phyloP scores from a whole-genome alignment of 495 filamentous ascomycete genomes.

The Mytilinidion resinicola region DNA sequence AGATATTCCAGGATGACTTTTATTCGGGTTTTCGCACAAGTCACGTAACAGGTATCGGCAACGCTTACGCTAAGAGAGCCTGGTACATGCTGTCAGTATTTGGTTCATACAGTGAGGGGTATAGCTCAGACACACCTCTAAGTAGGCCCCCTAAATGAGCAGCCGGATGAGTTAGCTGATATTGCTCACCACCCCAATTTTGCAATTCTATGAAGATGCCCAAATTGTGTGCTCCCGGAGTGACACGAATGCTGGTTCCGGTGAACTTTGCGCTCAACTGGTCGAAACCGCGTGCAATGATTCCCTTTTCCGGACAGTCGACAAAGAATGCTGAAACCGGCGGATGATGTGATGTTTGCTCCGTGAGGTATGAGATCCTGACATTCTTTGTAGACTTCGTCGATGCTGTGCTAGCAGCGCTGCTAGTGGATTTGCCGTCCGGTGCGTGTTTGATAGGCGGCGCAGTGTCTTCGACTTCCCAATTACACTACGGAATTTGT shows the following conservation, averaged over 20 bases:
- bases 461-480: conserved; percentile 72
- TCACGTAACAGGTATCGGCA: conserved; percentile 77
- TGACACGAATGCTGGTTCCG: conserved; percentile 85
- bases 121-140: conserved; percentile 46
- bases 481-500: conserved; percentile 62
- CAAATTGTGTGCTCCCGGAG: conserved; percentile 84
- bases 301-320: conserved; percentile 84
- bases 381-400: conserved; percentile 46
- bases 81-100: conserved; percentile 1
- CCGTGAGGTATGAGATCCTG: conserved; percentile 85
- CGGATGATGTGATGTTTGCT: conserved; percentile 97
- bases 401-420: conserved; percentile 26
- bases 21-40: conserved; percentile 76
- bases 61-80: conserved; percentile 72
- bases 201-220: conserved; percentile 91
- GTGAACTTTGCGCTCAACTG: conserved; percentile 98
- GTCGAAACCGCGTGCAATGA: conserved; percentile 85
- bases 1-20: conserved; percentile 88
- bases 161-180: conserved; percentile 88
- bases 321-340: conserved; percentile 95
- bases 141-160: conserved; percentile 89
- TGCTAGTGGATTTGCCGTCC: conserved; percentile 41
- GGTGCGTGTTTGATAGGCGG: conserved; percentile 49
- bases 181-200: conserved; percentile 75
- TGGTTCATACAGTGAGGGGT: neutral